Base-by-base conservation (phyloP, 2,329 filamentous ascomycete genomes). In the Mollisiaceae sp. region DNA sequence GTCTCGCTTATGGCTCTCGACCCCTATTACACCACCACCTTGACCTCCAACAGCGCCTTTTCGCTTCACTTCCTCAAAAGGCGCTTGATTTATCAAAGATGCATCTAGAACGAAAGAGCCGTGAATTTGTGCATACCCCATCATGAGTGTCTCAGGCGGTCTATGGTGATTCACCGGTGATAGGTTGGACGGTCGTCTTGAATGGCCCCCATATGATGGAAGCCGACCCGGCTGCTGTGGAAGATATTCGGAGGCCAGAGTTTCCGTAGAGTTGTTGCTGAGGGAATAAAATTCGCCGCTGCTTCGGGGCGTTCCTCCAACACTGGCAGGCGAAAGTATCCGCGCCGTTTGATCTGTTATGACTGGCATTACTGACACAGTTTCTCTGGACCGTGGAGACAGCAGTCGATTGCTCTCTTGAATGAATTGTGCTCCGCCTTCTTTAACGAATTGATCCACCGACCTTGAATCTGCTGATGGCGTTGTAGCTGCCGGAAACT, bases 201-300 rank as follows among this genome's bases (percentile, higher is more conserved):
- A 66, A 63, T 77, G 74, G 12, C 68, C 60, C 35, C 73, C 74
- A 67, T 85, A 80, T 15, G 82, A 73, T 68, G 85, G 81, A 2
- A 79, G 75, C 35, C 83, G 80, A 32, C 52, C 74, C 24, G 66
- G 45, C 12, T 75, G 76, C 45, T 89, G 86, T 20, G 88, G 81
- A 15, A 91, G 85, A 75, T 97, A 96, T 78, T 98, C 95, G 0
- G 95, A 99, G 12, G 90, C 90, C 57, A 98, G 77, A 2, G 95
- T 99, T 77, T 99, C 95, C 18, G 91, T 92, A 8, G 95, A 98
- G 75, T 97, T 91, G 76, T 98, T 97, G 80, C 94, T 97, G 76
- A 94, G 81, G 0, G 94, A 94, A 77, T 97, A 98, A 73, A 98
- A 96, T 74, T 99, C 95, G 62, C 91, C 91, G 76, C 95, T 99